These are phyloP conservation scores for Dichomitus squalens DNA, from an alignment of 1,284 basidiomycete species.

Conservation along the genomic window DNA sequence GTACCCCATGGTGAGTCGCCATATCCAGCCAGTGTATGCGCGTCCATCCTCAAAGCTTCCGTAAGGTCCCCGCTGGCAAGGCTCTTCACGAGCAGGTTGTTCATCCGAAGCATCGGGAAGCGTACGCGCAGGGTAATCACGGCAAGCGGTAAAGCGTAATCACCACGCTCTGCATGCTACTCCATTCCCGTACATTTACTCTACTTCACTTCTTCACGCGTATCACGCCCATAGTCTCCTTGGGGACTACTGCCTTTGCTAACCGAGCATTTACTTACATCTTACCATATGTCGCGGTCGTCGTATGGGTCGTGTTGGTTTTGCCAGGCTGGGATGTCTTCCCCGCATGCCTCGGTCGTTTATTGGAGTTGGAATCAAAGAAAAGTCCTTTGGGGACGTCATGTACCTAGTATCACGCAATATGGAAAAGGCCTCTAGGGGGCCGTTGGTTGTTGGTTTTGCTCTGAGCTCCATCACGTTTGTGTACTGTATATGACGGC, in stretches of 20 bases:
- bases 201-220: neutral
- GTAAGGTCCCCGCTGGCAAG: conserved; percentile 83
- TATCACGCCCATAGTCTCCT: neutral
- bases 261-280: neutral
- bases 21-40: neutral
- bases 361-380: conserved; percentile 15
- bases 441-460: neutral
- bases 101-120: conserved; percentile 41
- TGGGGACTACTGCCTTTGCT: neutral
- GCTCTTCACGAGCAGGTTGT: conserved; percentile 88
- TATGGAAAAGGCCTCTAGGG: conserved; percentile 1
- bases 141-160: conserved; percentile 24
- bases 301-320: neutral
- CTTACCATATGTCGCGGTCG: neutral
- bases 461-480: too few species aligned
- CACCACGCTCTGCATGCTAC: neutral
- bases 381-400: conserved; percentile 15
- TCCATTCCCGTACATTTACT: neutral
- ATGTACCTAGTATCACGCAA: conserved; percentile 20
- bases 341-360: conserved; percentile 15
- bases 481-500: too few species aligned
- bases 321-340: neutral
- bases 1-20: conserved; percentile 82
- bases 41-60: conserved; percentile 28
- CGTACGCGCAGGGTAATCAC: conserved; percentile 22